Base-by-base conservation (phyloP, 2,329 filamentous ascomycete genomes). In the Talaromyces pinophilus region DNA sequence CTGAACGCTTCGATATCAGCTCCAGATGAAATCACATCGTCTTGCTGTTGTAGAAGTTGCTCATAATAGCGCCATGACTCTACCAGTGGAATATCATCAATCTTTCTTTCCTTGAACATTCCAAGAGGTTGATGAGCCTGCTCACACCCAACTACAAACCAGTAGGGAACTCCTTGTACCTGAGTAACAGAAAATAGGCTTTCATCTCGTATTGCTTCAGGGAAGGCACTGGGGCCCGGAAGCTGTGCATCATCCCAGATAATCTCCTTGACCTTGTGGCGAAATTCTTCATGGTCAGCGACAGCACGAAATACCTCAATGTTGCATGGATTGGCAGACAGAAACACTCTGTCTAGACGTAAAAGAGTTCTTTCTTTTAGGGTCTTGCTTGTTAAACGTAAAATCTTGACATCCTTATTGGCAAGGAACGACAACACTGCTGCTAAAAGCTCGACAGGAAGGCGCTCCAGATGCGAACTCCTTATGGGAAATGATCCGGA, bases 251-350 rank as follows among this genome's bases (percentile, higher is more conserved):
- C 63, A 10, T 65, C 63, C 63, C 76, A 82, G 38, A 83, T 72
- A 7, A 82, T 74, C 62, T 82, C 80, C 2, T 57, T 67, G 7
- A 82, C 70, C 1, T 66, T 42, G 1, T 68, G 57, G 3, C 75
- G 74, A 59, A 78, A 77, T 0, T 54, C 65, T 5, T 77, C 72
- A 67, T 82, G 75, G 8, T 75, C 68, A 10, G 81, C 75, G 59
- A 83, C 70, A 17, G 74, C 71, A 2, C 73, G 70, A 25, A 80
- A 74, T 5, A 79, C 78, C 1, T 75, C 57, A 8, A 83, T 69
- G 62, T 82, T 77, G 33, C 74, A 72, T 4, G 75, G 74, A 61
- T 79, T 81, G 6, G 80, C 73, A 5, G 78, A 81, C 10, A 83
- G 68, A 63, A 80, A 82, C 5, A 80, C 75, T 33, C 77, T 75